These are phyloP conservation scores for Alternaria viburni DNA, from an alignment of 2,329 filamentous ascomycete genomes.

Conservation along the genomic window DNA sequence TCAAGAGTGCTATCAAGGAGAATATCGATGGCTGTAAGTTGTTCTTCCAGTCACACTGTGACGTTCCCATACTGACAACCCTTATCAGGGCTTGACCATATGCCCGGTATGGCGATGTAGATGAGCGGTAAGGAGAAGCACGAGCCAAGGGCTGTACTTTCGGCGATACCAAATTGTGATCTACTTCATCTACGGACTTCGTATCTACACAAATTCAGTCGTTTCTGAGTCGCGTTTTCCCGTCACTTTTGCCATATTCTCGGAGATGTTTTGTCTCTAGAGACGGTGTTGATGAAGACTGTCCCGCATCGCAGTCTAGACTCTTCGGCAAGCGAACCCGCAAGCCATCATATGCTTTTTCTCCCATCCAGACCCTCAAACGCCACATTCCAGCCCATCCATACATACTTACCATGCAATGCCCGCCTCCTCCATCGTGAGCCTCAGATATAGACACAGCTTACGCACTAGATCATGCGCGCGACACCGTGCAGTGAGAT, in stretches of 20 bases:
- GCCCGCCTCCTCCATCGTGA: neutral
- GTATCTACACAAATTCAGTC: neutral
- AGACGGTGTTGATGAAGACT: neutral
- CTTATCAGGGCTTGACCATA: neutral
- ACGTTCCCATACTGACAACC: neutral
- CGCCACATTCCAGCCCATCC: neutral
- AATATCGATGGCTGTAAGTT: conserved; percentile 32
- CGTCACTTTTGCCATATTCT: neutral
- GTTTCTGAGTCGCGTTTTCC: neutral
- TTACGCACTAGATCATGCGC: neutral
- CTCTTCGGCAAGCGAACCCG: neutral
- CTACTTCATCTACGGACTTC: neutral
- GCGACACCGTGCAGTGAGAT: neutral
- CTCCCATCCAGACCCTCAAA: neutral
- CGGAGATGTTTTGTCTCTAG: neutral
- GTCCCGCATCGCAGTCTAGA: neutral
- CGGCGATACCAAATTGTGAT: neutral
- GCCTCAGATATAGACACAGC: neutral
- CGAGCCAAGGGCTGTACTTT: neutral
- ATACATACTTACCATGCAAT: neutral
- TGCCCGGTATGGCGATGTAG: conserved; percentile 7
- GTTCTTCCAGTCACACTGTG: neutral
- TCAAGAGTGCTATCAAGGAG: conserved; percentile 29
- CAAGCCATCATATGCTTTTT: neutral
- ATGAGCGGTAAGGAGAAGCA: neutral